phyloP scores from a whole-genome alignment of 73 alveolate genomes.

The Paramecium tetraurelia region DNA sequence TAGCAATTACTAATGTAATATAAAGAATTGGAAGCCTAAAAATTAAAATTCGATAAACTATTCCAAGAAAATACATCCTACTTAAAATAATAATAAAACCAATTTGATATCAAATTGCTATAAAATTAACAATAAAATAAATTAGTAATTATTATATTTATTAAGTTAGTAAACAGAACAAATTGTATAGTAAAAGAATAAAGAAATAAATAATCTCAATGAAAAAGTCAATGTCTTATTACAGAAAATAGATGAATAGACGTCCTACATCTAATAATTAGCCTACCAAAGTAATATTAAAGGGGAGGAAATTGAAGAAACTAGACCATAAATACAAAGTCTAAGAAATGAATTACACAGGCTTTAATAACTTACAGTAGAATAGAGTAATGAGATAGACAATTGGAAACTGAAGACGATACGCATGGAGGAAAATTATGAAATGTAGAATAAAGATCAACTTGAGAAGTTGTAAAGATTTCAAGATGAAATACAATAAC shows the following conservation, averaged over 20 bases:
- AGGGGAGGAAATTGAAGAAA: slow-evolving; percentile 26
- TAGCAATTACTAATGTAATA: background rate
- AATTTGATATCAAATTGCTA: slow-evolving; percentile 30
- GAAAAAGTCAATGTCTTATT: slow-evolving; percentile 22
- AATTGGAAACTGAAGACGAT: slow-evolving; percentile 18
- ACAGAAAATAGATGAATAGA: slow-evolving; percentile 6
- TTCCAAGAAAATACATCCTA: slow-evolving; percentile 6
- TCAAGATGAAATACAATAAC: background rate
- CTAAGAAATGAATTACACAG: slow-evolving; percentile 7
- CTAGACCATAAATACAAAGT: slow-evolving; percentile 24
- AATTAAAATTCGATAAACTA: slow-evolving; percentile 6
- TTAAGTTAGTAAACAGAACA: slow-evolving; percentile 2
- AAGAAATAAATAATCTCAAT: slow-evolving; percentile 2
- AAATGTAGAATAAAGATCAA: background rate
- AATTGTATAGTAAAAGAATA: background rate
- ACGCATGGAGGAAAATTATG: slow-evolving; percentile 10
- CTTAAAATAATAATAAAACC: background rate
- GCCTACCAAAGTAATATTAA: background rate
- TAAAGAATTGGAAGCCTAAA: slow-evolving; percentile 7
- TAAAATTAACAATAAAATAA: background rate
- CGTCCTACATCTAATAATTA: background rate
- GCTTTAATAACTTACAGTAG: slow-evolving; percentile 9
- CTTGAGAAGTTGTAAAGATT: background rate
- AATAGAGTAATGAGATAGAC: slow-evolving; percentile 39
- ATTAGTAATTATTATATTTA: background rate